phyloP scores from a whole-genome alignment of 495 filamentous ascomycete species.

The Geoglossum glabrum region DNA sequence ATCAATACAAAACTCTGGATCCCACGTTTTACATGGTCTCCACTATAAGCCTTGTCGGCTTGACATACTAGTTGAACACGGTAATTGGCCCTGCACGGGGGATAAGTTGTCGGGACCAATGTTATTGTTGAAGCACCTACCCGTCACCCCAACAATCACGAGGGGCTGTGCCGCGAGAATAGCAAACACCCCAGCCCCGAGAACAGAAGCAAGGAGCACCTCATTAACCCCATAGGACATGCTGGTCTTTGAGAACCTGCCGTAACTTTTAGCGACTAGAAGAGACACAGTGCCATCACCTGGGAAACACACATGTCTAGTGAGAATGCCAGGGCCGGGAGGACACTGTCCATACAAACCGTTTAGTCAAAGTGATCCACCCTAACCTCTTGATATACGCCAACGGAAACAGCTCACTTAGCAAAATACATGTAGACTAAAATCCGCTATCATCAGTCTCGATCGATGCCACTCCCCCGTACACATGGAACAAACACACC shows the following conservation, averaged over 20 bases:
- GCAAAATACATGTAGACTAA: constrained; percentile 75
- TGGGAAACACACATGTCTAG: constrained; percentile 47
- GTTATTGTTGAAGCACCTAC: constrained; percentile 17
- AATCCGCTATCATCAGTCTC: neutral
- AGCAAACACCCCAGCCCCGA: constrained; percentile 59
- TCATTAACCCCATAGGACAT: constrained; percentile 73
- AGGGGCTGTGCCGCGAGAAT: constrained; percentile 59
- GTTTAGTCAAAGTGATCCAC: neutral
- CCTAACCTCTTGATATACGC: neutral
- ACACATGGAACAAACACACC: neutral
- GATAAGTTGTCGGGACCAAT: neutral
- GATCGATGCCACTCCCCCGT: neutral
- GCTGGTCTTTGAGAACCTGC: constrained; percentile 41
- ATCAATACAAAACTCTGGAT: neutral
- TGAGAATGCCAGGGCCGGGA: constrained; percentile 67
- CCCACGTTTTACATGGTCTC: neutral
- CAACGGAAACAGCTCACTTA: constrained; percentile 38
- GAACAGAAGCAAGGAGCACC: constrained; percentile 56
- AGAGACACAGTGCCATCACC: neutral
- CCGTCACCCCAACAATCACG: constrained; percentile 81
- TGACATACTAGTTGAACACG: constrained; percentile 43
- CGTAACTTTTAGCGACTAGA: neutral
- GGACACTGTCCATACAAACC: constrained; percentile 30
- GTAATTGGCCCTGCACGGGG: constrained; percentile 49
- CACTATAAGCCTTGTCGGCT: constrained; percentile 12